These are phyloP conservation scores for Voacanga thouarsii DNA, from an alignment of 257 asterid genomes.

Conservation along the genomic window DNA sequence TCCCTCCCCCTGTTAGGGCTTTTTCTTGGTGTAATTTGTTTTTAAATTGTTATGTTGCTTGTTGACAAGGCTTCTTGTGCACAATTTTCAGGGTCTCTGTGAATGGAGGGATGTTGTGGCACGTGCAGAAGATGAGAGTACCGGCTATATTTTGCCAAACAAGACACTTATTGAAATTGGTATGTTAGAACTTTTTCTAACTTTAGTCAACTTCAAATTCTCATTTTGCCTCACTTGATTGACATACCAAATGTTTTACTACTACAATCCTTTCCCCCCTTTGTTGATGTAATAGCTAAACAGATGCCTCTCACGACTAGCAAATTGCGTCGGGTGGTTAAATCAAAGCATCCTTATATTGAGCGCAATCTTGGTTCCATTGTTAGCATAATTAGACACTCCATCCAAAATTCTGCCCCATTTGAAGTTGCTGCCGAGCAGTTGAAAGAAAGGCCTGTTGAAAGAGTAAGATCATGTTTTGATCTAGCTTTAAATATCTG, in stretches of 20 bases:
- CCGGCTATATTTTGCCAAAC: constrained; percentile 91
- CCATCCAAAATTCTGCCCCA: constrained; percentile 68
- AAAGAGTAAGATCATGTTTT: constrained; percentile 42
- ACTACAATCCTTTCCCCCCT: constrained; percentile 12
- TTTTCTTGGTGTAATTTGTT: background rate
- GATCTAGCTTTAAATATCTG: background rate
- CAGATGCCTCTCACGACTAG: constrained; percentile 76
- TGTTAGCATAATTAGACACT: constrained; percentile 69
- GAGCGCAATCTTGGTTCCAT: constrained; percentile 79
- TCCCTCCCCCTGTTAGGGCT: no score
- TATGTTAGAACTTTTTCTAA: constrained; percentile 25
- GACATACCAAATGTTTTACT: constrained; percentile 6
- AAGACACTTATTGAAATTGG: constrained; percentile 88
- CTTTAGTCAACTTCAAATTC: constrained; percentile 11
- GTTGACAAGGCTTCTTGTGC: constrained; percentile 1
- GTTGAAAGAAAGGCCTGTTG: constrained; percentile 56
- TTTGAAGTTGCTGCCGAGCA: constrained; percentile 66
- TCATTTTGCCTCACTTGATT: constrained; percentile 12
- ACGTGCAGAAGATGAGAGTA: constrained; percentile 99
- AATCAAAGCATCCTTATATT: constrained; percentile 70
- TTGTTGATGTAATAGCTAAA: constrained; percentile 59
- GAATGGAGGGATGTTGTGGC: constrained; percentile 97
- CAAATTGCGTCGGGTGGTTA: constrained; percentile 61
- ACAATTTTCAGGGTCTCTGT: constrained; percentile 61
- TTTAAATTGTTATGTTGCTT: background rate